These are phyloP conservation scores for Serendipita indica DNA, from an alignment of 768 basidiomycete genomes.

Conservation along the genomic window DNA sequence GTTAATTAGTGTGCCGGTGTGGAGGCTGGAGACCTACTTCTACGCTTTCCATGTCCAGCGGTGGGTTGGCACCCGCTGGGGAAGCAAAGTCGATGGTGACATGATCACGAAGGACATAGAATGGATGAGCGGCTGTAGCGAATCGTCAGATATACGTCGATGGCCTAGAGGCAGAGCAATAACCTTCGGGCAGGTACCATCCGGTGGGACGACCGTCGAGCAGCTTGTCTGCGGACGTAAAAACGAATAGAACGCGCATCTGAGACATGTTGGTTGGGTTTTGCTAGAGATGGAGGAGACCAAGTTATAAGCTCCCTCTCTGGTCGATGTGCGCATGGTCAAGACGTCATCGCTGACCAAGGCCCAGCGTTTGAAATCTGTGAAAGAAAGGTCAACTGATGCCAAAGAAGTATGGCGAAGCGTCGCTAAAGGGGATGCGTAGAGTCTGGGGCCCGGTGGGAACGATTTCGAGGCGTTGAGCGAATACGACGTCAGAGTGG, in stretches of 20 bases:
- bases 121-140: slow-evolving; percentile 44
- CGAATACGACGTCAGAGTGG: no score
- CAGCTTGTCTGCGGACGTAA: slow-evolving; percentile 48
- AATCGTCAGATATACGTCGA: not conserved
- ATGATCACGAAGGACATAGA: slow-evolving; percentile 39
- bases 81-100: slow-evolving; percentile 44
- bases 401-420: no score
- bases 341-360: no score
- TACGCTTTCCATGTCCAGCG: slow-evolving; percentile 44
- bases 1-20: not conserved
- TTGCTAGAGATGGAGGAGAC: no score
- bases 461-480: no score
- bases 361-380: no score
- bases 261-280: not conserved
- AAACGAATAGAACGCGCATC: slow-evolving; percentile 45
- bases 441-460: no score
- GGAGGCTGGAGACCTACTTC: slow-evolving; percentile 25
- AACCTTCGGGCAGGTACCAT: slow-evolving; percentile 40
- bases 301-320: no score
- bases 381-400: no score
- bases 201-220: slow-evolving; percentile 22
- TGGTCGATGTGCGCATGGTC: no score
- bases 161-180: not conserved
- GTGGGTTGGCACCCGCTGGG: slow-evolving; percentile 51
- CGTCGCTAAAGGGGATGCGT: no score